Percentiles rank a stretch among this genome's conserved stretches.
These are phyloP conservation scores for Wickerhamiella azymoides DNA, from an alignment of 805 yeast species.

Conservation along the genomic window DNA sequence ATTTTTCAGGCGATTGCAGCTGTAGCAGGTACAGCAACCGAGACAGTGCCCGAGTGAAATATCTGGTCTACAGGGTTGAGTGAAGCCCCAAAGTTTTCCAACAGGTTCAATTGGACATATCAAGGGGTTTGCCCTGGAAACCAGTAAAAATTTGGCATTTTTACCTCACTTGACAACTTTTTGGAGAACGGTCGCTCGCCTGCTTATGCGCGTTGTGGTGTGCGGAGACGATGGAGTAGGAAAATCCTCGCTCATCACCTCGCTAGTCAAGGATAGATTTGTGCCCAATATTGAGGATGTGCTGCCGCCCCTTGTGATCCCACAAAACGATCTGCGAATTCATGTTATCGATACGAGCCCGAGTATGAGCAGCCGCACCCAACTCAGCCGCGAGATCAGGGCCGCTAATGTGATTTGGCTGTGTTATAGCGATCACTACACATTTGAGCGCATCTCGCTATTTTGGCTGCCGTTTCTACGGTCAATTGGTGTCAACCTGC, in stretches of 20 bases:
- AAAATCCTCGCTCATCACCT: slow-evolving; percentile 48
- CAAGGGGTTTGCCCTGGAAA: too few relatives aligned
- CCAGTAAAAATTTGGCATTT: too few relatives aligned
- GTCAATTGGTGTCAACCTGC: slow-evolving; percentile 84
- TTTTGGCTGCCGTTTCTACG: slow-evolving; percentile 93
- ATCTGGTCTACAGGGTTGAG: too few relatives aligned
- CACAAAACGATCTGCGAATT: slow-evolving; percentile 54
- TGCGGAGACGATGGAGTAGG: slow-evolving; percentile 77
- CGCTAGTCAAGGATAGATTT: slow-evolving; percentile 69
- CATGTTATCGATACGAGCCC: slow-evolving; percentile 66
- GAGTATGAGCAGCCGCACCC: slow-evolving; percentile 40
- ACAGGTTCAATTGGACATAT: too few relatives aligned
- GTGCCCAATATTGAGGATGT: slow-evolving; percentile 65
- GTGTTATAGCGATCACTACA: slow-evolving; percentile 87
- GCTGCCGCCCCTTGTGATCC: slow-evolving; percentile 73
- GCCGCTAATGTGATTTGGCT: slow-evolving; percentile 86
- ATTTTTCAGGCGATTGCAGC: too few relatives aligned
- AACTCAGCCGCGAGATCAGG: slow-evolving; percentile 59
- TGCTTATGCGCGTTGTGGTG: slow-evolving; percentile 56
- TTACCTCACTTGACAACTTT: too few relatives aligned
- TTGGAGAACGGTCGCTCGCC: background rate
- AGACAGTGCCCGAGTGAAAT: too few relatives aligned
- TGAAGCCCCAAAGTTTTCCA: too few relatives aligned
- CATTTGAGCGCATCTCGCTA: slow-evolving; percentile 79
- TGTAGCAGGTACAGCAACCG: too few relatives aligned